A percentile compares a stretch with the other conserved stretches of the same genome.
These are phyloP conservation scores for Xylaria hypoxylon DNA, from an alignment of 2,329 filamentous ascomycete genomes.

Conservation along the genomic window DNA sequence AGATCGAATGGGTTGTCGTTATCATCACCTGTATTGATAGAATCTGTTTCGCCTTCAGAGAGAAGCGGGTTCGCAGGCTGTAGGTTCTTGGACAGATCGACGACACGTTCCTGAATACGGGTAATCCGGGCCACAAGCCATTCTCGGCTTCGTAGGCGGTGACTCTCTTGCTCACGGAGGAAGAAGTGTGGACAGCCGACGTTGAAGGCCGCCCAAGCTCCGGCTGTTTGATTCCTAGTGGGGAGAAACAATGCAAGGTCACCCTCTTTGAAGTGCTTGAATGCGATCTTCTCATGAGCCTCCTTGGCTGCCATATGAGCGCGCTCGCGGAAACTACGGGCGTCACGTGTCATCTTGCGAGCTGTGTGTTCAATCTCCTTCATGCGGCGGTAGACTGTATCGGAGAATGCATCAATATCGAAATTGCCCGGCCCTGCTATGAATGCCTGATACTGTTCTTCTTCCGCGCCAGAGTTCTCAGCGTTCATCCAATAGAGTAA, in stretches of 20 bases:
- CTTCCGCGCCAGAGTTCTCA: constrained; percentile 73
- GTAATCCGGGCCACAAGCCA: constrained; percentile 97
- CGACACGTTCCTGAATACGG: constrained; percentile 90
- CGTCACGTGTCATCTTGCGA: constrained; percentile 92
- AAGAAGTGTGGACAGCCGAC: constrained; percentile 98
- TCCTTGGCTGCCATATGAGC: constrained; percentile 84
- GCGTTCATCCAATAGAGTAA: constrained; percentile 86
- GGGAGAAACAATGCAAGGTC: constrained; percentile 94
- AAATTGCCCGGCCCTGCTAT: constrained; percentile 80
- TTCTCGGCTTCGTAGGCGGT: constrained; percentile 85
- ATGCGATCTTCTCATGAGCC: constrained; percentile 95
- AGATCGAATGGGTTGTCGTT: constrained; percentile 98
- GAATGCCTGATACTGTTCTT: constrained; percentile 79
- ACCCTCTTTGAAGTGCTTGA: constrained; percentile 94
- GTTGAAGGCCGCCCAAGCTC: constrained; percentile 98
- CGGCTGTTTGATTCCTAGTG: constrained; percentile 91
- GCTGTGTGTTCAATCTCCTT: constrained; percentile 94
- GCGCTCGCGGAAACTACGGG: constrained; percentile 86
- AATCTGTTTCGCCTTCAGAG: constrained; percentile 60
- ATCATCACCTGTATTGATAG: constrained; percentile 70
- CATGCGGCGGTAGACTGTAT: constrained; percentile 87
- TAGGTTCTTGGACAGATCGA: constrained; percentile 87
- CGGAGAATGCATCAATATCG: constrained; percentile 84
- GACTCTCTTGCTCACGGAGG: constrained; percentile 89
- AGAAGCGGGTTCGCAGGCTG: constrained; percentile 57